A percentile compares a stretch with the other conserved stretches of the same genome.
phyloP scores from a whole-genome alignment of 257 asterid species.

The Capsicum baccatum region DNA sequence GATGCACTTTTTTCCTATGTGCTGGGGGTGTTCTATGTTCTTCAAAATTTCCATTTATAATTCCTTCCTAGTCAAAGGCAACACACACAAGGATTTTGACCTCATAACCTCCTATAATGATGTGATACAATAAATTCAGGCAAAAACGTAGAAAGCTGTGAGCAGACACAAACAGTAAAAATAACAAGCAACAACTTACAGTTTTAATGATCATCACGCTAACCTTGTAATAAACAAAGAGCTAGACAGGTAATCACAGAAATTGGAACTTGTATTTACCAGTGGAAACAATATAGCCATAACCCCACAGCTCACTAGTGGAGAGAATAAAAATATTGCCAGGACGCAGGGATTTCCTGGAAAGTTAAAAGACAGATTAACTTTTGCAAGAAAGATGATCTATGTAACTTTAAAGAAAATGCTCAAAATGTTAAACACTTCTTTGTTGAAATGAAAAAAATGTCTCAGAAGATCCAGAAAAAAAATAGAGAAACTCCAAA shows the following conservation, averaged over 20 bases:
- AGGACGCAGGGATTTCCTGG: conserved; percentile 91
- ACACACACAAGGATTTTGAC: background rate
- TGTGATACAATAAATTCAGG: conserved; percentile 10
- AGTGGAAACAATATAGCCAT: conserved; percentile 89
- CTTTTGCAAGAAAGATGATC: conserved; percentile 10
- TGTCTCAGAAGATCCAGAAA: background rate
- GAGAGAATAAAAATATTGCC: conserved; percentile 74
- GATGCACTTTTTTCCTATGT: background rate
- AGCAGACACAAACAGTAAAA: background rate
- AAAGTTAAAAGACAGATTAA: conserved; percentile 29
- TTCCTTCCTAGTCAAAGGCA: conserved; percentile 11
- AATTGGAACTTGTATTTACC: conserved; percentile 49
- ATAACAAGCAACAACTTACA: conserved; percentile 4
- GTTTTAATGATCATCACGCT: conserved; percentile 10
- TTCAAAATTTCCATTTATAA: background rate
- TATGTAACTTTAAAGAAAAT: background rate
- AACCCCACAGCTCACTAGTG: conserved; percentile 94
- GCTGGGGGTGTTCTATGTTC: background rate
- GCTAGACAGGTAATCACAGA: background rate
- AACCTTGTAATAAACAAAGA: conserved; percentile 21
- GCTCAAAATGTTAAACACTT: background rate
- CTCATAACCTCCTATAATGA: background rate
- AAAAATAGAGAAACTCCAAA: background rate
- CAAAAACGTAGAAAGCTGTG: background rate
- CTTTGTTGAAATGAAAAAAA: conserved; percentile 15